Conservation (phyloP, 1,284 basidiomycete genomes). For the Exobasidium cylindrosporum region DNA sequence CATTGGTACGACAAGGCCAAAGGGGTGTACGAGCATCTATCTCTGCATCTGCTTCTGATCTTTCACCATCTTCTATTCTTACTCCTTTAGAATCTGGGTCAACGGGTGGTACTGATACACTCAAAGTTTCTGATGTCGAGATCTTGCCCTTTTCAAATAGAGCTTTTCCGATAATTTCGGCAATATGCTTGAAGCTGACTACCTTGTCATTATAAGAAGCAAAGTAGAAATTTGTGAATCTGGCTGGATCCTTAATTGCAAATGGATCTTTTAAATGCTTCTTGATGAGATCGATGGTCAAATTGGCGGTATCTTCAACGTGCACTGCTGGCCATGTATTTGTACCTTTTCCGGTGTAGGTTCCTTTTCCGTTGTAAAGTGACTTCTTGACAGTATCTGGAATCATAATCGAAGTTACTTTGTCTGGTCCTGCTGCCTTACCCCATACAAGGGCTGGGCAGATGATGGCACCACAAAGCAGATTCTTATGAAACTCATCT, state of each 20-base stretch:
- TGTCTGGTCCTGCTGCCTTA: slow-evolving; percentile 7
- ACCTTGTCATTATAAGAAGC: slow-evolving; percentile 9
- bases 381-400: slow-evolving; percentile 19
- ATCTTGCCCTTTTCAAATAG: slow-evolving; percentile 9
- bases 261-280: background rate
- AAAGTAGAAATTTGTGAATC: slow-evolving; percentile 17
- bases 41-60: slow-evolving; percentile 15
- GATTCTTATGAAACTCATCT: slow-evolving; percentile 2
- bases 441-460: slow-evolving; percentile 24
- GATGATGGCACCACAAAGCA: slow-evolving; percentile 17
- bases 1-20: slow-evolving; percentile 22
- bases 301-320: slow-evolving; percentile 10
- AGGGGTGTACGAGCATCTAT: slow-evolving; percentile 15
- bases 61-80: slow-evolving; percentile 18
- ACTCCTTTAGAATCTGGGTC: slow-evolving; percentile 19
- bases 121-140: slow-evolving; percentile 9
- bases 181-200: slow-evolving; percentile 15
- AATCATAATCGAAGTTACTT: background rate
- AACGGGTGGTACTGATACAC: slow-evolving; percentile 11
- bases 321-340: slow-evolving; percentile 19
- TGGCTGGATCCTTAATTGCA: background rate
- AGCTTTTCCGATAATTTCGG: slow-evolving; percentile 13
- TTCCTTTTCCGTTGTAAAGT: slow-evolving; percentile 15
- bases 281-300: slow-evolving; percentile 7
- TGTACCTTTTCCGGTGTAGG: slow-evolving; percentile 18